Conservation (phyloP, 352 stramenopile species). For the Pythium angustatum region DNA sequence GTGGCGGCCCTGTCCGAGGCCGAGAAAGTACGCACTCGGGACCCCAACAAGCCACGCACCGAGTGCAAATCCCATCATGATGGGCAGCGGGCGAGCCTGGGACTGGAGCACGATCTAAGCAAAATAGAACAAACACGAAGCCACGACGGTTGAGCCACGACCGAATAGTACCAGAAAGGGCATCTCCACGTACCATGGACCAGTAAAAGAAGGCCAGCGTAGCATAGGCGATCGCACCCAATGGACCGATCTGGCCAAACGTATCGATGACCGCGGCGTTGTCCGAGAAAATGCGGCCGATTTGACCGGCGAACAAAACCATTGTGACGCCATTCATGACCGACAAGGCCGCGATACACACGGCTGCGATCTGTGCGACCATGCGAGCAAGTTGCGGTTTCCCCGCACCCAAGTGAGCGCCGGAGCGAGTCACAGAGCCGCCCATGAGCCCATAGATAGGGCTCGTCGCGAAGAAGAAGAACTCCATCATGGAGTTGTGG, state of each 20-base stretch:
- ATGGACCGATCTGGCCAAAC: conserved; percentile 60
- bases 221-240: conserved; percentile 64
- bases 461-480: conserved; percentile 88
- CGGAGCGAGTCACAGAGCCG: conserved; percentile 64
- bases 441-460: conserved; percentile 74
- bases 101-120: conserved; percentile 66
- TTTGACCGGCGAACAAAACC: conserved; percentile 40
- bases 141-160: background rate
- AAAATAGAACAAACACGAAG: background rate
- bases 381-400: conserved; percentile 43
- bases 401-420: conserved; percentile 57
- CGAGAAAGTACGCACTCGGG: conserved; percentile 69
- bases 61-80: conserved; percentile 56
- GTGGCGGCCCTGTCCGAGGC: conserved; percentile 34
- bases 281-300: conserved; percentile 76
- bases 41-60: conserved; percentile 81
- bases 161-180: background rate
- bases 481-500: conserved; percentile 86
- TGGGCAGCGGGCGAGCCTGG: conserved; percentile 50
- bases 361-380: conserved; percentile 53
- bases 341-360: conserved; percentile 48
- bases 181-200: conserved; percentile 42
- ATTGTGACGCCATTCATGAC: conserved; percentile 46
- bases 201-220: conserved; percentile 85
- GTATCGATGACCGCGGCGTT: conserved; percentile 58